Conservation (phyloP, 768 basidiomycete genomes). For the Russula earlei region DNA sequence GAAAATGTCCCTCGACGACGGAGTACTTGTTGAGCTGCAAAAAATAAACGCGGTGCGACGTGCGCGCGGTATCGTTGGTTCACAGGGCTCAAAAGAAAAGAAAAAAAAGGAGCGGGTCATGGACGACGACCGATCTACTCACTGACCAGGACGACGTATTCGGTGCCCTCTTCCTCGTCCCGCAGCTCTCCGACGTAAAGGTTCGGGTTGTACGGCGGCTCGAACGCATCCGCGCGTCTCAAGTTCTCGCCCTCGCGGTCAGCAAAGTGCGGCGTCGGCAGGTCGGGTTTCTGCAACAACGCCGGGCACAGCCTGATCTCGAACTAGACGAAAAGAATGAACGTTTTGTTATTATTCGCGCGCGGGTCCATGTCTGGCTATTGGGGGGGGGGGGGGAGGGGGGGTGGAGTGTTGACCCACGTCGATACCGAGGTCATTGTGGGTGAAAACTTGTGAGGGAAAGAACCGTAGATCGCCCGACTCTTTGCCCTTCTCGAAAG, state of each 20-base stretch:
- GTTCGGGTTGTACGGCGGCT: slow-evolving; percentile 74
- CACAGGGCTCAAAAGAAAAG: not conserved
- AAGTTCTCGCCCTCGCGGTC: slow-evolving; percentile 24
- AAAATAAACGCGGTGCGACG: no score
- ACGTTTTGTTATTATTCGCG: not conserved
- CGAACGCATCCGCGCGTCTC: slow-evolving; percentile 57
- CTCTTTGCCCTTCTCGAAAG: slow-evolving; percentile 47
- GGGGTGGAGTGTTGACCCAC: slow-evolving; percentile 31
- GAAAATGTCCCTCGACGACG: slow-evolving; percentile 74
- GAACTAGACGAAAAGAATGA: slow-evolving; percentile 44
- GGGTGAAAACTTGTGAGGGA: slow-evolving; percentile 55
- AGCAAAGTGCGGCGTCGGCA: slow-evolving; percentile 36
- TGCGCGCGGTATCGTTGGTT: no score
- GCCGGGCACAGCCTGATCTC: slow-evolving; percentile 82
- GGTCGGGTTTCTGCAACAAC: slow-evolving; percentile 63
- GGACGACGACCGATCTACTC: not conserved
- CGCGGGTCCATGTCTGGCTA: no score
- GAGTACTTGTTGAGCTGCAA: slow-evolving; percentile 78
- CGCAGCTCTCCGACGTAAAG: slow-evolving; percentile 68
- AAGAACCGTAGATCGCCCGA: slow-evolving; percentile 71
- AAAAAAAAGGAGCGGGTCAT: not conserved
- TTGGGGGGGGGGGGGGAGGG: no score
- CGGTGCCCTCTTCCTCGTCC: slow-evolving; percentile 45
- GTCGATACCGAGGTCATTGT: slow-evolving; percentile 54
- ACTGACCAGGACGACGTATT: slow-evolving; percentile 64